A percentile compares a stretch with the other conserved stretches of the same genome.
These are phyloP conservation scores for Neocucurbitaria cava DNA, from an alignment of 2,329 filamentous ascomycete species.

Conservation along the genomic window DNA sequence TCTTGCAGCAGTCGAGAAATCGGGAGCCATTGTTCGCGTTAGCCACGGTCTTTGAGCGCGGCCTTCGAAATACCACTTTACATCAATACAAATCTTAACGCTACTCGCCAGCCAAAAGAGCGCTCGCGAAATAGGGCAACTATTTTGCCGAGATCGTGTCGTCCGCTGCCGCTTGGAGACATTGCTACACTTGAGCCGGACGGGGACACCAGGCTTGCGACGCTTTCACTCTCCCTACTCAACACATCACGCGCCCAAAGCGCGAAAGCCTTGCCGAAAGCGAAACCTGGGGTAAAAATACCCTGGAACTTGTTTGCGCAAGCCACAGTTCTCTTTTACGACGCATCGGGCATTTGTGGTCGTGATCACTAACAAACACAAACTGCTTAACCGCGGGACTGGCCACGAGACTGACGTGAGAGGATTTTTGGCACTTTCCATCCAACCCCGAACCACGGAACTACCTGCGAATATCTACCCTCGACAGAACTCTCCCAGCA, in stretches of 20 bases:
- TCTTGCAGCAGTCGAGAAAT: constrained; percentile 31
- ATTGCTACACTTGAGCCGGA: not conserved
- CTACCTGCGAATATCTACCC: not conserved
- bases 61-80: not conserved
- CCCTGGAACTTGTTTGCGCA: not conserved
- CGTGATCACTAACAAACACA: not conserved
- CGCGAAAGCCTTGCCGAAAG: not conserved
- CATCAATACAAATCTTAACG: not conserved
- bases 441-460: not conserved
- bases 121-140: not conserved
- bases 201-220: not conserved
- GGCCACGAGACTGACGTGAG: not conserved
- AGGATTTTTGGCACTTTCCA: not conserved
- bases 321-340: not conserved
- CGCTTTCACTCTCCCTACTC: not conserved
- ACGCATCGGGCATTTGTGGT: not conserved
- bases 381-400: constrained; percentile 3
- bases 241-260: not conserved
- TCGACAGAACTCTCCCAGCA: too few relatives aligned
- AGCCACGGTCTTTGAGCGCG: constrained; percentile 30
- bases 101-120: not conserved
- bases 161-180: not conserved
- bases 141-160: not conserved
- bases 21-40: constrained; percentile 28
- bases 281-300: not conserved